phyloP scores from a whole-genome alignment of 441 rosid species.

The Erodium texanum region DNA sequence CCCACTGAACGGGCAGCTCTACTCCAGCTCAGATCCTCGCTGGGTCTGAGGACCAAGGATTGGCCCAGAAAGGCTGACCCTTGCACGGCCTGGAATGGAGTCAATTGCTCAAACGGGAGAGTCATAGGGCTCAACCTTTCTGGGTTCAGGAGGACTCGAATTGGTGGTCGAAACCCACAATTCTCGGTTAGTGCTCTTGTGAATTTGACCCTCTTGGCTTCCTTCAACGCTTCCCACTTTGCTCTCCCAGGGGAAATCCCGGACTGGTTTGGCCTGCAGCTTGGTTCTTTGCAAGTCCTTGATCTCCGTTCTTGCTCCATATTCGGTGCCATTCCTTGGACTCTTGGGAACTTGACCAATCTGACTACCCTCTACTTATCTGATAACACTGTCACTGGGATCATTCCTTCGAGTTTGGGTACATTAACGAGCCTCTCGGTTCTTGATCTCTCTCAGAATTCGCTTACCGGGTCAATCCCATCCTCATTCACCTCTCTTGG shows the following conservation, averaged over 20 bases:
- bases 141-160: constrained; percentile 70
- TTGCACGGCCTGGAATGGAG: constrained; percentile 62
- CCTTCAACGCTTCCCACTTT: constrained; percentile 77
- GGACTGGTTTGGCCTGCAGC: constrained; percentile 51
- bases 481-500: too few species aligned
- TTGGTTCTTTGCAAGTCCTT: too few species aligned
- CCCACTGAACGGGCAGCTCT: constrained; percentile 44
- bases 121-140: constrained; percentile 62
- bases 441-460: too few species aligned
- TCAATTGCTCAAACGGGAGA: constrained; percentile 49
- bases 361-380: too few species aligned
- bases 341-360: too few species aligned
- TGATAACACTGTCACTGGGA: too few species aligned
- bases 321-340: too few species aligned
- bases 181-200: constrained; percentile 59
- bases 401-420: too few species aligned
- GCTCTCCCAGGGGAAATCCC: constrained; percentile 72
- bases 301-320: too few species aligned
- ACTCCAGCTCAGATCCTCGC: constrained; percentile 69
- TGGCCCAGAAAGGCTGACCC: constrained; percentile 88
- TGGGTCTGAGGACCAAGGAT: constrained; percentile 68
- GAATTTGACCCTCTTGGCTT: constrained; percentile 50
- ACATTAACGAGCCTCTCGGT: too few species aligned
- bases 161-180: constrained; percentile 57
- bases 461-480: too few species aligned